These are phyloP conservation scores for Hypoxylon lienhwacheense DNA, from an alignment of 495 filamentous ascomycete genomes.

Conservation along the genomic window DNA sequence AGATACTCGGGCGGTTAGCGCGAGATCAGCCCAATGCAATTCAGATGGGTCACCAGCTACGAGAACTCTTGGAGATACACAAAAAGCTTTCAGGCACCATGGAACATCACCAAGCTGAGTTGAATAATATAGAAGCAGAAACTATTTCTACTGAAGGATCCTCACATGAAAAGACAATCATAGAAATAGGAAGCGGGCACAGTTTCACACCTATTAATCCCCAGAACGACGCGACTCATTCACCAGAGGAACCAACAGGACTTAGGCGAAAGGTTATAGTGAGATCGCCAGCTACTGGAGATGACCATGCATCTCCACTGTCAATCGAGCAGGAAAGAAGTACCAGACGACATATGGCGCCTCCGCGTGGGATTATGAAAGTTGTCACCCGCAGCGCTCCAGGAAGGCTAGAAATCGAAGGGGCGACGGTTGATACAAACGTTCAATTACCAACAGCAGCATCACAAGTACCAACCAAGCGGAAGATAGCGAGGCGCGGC, in stretches of 20 bases:
- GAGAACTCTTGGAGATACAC: slow-evolving; percentile 26
- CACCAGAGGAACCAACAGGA: slow-evolving; percentile 3
- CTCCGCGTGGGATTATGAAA: slow-evolving; percentile 48
- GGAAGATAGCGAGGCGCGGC: slow-evolving; percentile 24
- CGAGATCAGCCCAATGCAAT: slow-evolving; percentile 23
- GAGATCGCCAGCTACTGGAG: slow-evolving; percentile 40
- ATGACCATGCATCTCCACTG: slow-evolving; percentile 28
- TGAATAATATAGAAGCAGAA: slow-evolving; percentile 4
- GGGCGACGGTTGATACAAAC: not conserved
- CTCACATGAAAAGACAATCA: not conserved
- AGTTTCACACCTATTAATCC: not conserved
- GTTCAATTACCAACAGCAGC: not conserved
- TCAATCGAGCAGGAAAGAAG: slow-evolving; percentile 46
- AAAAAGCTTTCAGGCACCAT: slow-evolving; percentile 31
- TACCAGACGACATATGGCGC: slow-evolving; percentile 35
- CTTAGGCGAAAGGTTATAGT: slow-evolving; percentile 43
- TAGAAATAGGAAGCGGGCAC: not conserved
- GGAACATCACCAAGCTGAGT: slow-evolving; percentile 19
- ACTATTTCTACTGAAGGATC: not conserved
- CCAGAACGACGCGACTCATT: not conserved
- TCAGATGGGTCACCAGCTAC: slow-evolving; percentile 22
- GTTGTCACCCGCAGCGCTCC: slow-evolving; percentile 18
- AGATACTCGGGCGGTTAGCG: slow-evolving; percentile 26
- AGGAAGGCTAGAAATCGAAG: slow-evolving; percentile 3
- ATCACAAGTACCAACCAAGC: slow-evolving; percentile 8